Percentiles rank a stretch among this genome's conserved stretches.
phyloP scores from a whole-genome alignment of 805 yeast species.

The Nakazawaea holstii region DNA sequence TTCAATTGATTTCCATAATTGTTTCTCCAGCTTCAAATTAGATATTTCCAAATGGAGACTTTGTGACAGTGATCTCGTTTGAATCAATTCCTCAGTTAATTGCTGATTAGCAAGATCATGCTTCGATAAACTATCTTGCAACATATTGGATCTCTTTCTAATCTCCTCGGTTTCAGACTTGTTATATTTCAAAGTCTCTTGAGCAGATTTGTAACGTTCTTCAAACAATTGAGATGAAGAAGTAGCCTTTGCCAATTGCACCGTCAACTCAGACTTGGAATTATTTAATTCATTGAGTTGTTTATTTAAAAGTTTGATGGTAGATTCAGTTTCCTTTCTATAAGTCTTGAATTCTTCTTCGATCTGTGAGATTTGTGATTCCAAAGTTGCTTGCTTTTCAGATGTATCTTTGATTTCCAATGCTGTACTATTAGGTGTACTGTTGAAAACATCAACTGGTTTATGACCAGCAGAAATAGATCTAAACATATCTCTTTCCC shows the following conservation, averaged over 20 bases:
- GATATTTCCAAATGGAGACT: slow-evolving; percentile 38
- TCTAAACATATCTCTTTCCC: slow-evolving; percentile 69
- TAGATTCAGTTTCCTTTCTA: slow-evolving; percentile 34
- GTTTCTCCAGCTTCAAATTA: slow-evolving; percentile 50
- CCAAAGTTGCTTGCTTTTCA: slow-evolving; percentile 22
- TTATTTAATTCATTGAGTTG: slow-evolving; percentile 34
- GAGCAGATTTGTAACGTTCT: slow-evolving; percentile 41
- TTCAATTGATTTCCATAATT: slow-evolving; percentile 43
- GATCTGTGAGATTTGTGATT: slow-evolving; percentile 26
- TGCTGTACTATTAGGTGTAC: slow-evolving; percentile 9
- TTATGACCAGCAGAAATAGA: slow-evolving; percentile 13
- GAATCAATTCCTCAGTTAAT: slow-evolving; percentile 50
- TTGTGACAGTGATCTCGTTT: slow-evolving; percentile 41
- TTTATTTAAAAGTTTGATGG: slow-evolving; percentile 42
- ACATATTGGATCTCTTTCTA: slow-evolving; percentile 27
- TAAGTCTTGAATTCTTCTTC: slow-evolving; percentile 33
- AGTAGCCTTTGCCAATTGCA: slow-evolving; percentile 47
- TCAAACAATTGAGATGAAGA: slow-evolving; percentile 49
- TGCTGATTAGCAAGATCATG: slow-evolving; percentile 46
- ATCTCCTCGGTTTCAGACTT: slow-evolving; percentile 42
- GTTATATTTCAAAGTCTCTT: slow-evolving; percentile 32
- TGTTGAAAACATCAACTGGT: slow-evolving; percentile 8
- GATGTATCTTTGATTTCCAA: slow-evolving; percentile 13
- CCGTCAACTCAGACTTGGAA: slow-evolving; percentile 40
- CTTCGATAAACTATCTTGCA: slow-evolving; percentile 37